A percentile compares a stretch with the other conserved stretches of the same genome.
Evolutionary conservation across 192 early-diverging fungal species (phyloP).

Genomic region (Gonapodya sp.): DNA sequence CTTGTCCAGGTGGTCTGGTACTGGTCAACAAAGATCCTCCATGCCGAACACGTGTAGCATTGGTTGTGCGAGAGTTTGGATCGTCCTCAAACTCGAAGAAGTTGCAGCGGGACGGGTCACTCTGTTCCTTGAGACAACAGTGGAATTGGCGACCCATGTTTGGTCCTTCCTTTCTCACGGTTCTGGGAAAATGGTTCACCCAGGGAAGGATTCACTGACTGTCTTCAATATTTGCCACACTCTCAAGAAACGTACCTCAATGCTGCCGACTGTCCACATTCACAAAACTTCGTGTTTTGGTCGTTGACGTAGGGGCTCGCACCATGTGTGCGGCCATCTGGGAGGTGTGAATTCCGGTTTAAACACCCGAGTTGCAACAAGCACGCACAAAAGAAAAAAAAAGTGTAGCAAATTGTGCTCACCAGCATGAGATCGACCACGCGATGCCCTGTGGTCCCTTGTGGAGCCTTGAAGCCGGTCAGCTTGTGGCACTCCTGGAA

Average conservation of each 20-base stretch:
- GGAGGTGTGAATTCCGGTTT: no score
- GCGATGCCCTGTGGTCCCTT: neutral
- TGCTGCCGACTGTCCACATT: slow-evolving; percentile 19
- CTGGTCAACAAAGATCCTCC: no score
- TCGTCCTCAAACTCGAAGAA: no score
- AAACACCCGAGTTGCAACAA: no score
- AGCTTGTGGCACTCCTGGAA: neutral
- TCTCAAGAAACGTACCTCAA: slow-evolving; percentile 3
- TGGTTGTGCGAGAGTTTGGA: no score
- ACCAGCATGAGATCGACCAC: neutral
- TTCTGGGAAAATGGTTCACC: neutral
- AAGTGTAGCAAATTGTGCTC: no score
- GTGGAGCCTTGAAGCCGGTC: neutral
- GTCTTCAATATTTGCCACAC: no score
- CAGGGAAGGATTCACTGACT: neutral
- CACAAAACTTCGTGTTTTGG: slow-evolving; percentile 10
- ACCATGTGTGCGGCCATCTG: no score
- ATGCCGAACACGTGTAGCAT: no score
- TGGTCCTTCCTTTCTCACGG: slow-evolving; percentile 15
- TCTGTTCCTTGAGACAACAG: slow-evolving; percentile 17
- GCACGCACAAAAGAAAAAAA: no score
- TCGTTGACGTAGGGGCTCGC: no score
- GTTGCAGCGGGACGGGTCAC: neutral
- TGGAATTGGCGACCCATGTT: slow-evolving; percentile 20
- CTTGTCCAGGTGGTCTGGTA: no score